Conservation (phyloP, 1,284 basidiomycete genomes). For the Earliella scabrosa region DNA sequence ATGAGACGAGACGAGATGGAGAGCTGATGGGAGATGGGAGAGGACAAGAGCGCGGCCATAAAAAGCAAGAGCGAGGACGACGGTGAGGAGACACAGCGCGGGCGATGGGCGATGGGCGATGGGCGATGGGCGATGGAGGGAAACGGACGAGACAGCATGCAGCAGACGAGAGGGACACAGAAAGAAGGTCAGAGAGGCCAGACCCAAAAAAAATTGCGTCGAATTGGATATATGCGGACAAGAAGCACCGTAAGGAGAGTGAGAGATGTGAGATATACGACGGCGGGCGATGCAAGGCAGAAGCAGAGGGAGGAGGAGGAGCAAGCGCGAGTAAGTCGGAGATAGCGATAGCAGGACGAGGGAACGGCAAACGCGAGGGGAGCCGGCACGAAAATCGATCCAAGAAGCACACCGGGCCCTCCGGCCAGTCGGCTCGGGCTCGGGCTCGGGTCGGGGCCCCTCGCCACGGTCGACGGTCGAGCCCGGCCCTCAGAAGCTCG, state of each 20-base stretch:
- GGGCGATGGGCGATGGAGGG: no score
- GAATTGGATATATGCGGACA: background rate
- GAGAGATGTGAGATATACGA: background rate
- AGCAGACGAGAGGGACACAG: no score
- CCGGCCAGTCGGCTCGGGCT: no score
- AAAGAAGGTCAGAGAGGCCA: no score
- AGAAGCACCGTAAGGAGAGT: background rate
- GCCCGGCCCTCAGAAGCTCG: conserved; percentile 25
- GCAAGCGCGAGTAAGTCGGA: background rate
- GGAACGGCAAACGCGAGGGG: no score
- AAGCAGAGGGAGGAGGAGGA: background rate
- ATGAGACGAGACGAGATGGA: background rate
- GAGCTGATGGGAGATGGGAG: background rate
- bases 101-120: background rate
- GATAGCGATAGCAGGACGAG: background rate
- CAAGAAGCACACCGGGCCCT: background rate
- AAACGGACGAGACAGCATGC: no score
- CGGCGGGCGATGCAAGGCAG: background rate
- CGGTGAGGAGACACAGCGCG: background rate
- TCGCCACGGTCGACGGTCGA: no score
- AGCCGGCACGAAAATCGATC: background rate
- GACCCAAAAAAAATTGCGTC: no score
- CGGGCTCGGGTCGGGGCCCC: no score
- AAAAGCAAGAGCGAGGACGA: background rate
- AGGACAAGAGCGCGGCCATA: background rate